These are phyloP conservation scores for Ganoderma boninense DNA, from an alignment of 1,284 basidiomycete species.

Conservation along the genomic window DNA sequence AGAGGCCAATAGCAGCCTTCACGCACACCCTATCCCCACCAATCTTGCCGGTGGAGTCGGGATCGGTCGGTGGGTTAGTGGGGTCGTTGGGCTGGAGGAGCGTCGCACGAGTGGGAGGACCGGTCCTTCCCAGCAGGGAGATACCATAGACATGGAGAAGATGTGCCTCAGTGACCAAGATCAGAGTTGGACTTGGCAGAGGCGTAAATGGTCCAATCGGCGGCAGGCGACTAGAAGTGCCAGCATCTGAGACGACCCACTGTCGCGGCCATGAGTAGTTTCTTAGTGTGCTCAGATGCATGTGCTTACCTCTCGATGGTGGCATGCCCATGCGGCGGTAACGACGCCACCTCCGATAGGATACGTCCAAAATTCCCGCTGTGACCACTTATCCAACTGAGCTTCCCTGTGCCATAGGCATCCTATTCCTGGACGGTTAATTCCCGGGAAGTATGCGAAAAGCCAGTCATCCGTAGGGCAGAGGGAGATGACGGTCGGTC, in stretches of 20 bases:
- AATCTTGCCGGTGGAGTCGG: slow-evolving; percentile 46
- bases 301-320: slow-evolving; percentile 63
- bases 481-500: slow-evolving; percentile 68
- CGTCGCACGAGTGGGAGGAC: slow-evolving; percentile 35
- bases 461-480: slow-evolving; percentile 68
- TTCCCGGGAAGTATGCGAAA: slow-evolving; percentile 78
- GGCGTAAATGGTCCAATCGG: slow-evolving; percentile 40
- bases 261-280: slow-evolving; percentile 16
- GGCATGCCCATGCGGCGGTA: slow-evolving; percentile 66
- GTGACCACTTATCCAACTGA: slow-evolving; percentile 67
- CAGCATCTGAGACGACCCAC: slow-evolving; percentile 43
- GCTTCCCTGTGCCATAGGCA: slow-evolving; percentile 71
- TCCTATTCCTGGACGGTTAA: slow-evolving; percentile 59
- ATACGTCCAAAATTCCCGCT: slow-evolving; percentile 66
- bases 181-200: slow-evolving; percentile 35
- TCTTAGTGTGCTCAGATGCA: too few species aligned
- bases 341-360: slow-evolving; percentile 64
- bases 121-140: slow-evolving; percentile 27
- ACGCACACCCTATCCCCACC: slow-evolving; percentile 60
- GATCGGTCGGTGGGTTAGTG: slow-evolving; percentile 34
- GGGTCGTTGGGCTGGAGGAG: slow-evolving; percentile 33
- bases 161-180: slow-evolving; percentile 45
- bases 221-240: slow-evolving; percentile 41
- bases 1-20: slow-evolving; percentile 68
- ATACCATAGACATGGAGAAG: slow-evolving; percentile 38